Evolutionary conservation across 1,139 yeast genomes (phyloP).

Genomic region (Debaryomyces fabryi): DNA sequence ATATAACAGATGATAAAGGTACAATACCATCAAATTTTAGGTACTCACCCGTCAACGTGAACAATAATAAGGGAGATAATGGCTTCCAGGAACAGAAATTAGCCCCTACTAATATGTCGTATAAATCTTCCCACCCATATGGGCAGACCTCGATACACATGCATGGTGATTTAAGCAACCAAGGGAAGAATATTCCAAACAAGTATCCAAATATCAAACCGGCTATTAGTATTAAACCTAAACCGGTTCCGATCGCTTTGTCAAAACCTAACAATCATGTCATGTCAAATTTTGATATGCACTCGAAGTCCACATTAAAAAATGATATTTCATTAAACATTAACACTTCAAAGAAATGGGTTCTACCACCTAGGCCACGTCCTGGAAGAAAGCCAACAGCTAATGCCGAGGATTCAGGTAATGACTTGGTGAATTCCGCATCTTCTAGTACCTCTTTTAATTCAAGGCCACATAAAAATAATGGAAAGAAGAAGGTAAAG

Average conservation of each 20-base stretch:
- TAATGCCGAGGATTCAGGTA: conserved; percentile 16
- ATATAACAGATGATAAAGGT: not conserved
- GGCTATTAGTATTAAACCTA: conserved; percentile 44
- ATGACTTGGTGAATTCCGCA: not conserved
- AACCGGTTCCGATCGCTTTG: conserved; percentile 32
- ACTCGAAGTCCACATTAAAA: conserved; percentile 18
- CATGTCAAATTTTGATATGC: conserved; percentile 21
- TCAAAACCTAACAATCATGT: conserved; percentile 26
- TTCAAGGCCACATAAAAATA: conserved; percentile 1
- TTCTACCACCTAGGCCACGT: conserved; percentile 65
- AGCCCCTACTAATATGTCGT: not conserved
- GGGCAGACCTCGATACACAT: not conserved
- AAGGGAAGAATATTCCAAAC: conserved; percentile 12
- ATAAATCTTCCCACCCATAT: not conserved
- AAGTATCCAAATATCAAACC: conserved; percentile 46
- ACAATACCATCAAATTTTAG: not conserved
- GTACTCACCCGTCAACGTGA: not conserved
- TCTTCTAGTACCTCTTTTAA: not conserved
- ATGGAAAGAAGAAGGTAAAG: conserved; percentile 4
- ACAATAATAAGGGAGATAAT: not conserved
- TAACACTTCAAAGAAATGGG: conserved; percentile 63
- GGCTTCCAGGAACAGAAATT: not conserved
- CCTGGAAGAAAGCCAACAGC: conserved; percentile 56
- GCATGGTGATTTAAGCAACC: not conserved
- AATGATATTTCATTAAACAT: conserved; percentile 31